Evolutionary conservation across 139 green algal species (phyloP).

Genomic region (Chlamydomonas eustigma): DNA sequence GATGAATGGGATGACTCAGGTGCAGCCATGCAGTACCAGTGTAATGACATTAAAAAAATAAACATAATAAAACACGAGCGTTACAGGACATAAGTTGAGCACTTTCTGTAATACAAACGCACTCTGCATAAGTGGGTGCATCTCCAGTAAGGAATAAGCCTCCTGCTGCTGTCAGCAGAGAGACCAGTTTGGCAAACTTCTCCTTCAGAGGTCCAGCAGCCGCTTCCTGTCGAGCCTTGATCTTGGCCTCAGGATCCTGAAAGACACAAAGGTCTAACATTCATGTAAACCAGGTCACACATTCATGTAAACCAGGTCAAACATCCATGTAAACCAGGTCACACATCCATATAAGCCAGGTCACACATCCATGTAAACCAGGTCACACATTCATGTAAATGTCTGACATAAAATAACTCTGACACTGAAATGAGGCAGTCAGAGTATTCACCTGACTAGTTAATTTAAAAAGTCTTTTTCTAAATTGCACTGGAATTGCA

Average conservation of each 20-base stretch:
- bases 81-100: background rate
- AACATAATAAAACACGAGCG: background rate
- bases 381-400: background rate
- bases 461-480: too few relatives aligned
- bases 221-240: slow-evolving; percentile 1
- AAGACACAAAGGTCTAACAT: too few relatives aligned
- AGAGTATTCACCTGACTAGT: too few relatives aligned
- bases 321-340: background rate
- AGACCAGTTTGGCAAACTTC: slow-evolving; percentile 11
- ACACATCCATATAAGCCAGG: background rate
- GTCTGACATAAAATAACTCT: background rate
- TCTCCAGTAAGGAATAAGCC: slow-evolving; percentile 9
- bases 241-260: slow-evolving; percentile 3
- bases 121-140: slow-evolving; percentile 2
- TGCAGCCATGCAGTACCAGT: too few relatives aligned
- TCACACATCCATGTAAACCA: background rate
- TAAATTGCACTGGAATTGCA: too few relatives aligned
- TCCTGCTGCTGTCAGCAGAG: background rate
- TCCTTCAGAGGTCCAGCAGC: background rate
- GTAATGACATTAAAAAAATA: too few relatives aligned
- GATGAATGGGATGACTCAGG: too few relatives aligned
- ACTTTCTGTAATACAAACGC: background rate
- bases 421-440: background rate
- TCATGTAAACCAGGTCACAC: background rate
- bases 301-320: background rate